Evolutionary conservation across 106 monocot species (phyloP).

Genomic region (Cymbidium sinense): DNA sequence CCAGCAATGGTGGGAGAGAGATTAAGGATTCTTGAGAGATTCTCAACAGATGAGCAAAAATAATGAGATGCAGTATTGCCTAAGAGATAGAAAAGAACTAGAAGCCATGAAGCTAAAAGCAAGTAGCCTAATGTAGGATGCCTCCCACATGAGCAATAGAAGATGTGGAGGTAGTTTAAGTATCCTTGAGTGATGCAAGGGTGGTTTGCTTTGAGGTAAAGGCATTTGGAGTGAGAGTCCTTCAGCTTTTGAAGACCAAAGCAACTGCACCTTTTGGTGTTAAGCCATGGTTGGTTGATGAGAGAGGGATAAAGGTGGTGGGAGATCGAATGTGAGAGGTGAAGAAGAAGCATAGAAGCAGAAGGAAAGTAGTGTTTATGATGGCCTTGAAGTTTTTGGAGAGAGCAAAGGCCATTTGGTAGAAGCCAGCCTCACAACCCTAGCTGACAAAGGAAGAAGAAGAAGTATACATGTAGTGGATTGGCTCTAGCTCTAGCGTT

Average conservation of each 20-base stretch:
- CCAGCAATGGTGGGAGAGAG: constrained; percentile 74
- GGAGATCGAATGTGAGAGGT: constrained; percentile 28
- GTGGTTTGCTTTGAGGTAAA: constrained; percentile 20
- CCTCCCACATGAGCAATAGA: constrained; percentile 47
- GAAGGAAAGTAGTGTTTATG: constrained; percentile 17
- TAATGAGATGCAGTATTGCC: constrained; percentile 65
- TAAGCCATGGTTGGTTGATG: not conserved
- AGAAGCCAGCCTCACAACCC: not conserved
- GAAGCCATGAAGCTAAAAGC: constrained; percentile 42
- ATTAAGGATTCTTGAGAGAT: constrained; percentile 33
- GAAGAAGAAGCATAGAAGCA: constrained; percentile 28
- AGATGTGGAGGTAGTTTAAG: constrained; percentile 67
- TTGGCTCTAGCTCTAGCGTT: not conserved
- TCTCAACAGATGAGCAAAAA: constrained; percentile 72
- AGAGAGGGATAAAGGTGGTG: constrained; percentile 15
- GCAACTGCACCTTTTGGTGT: not conserved
- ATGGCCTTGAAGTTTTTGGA: constrained; percentile 11
- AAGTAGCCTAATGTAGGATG: constrained; percentile 29
- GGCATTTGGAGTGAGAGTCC: constrained; percentile 24
- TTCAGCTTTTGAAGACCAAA: constrained; percentile 5
- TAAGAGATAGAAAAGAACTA: constrained; percentile 65
- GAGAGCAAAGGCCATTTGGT: constrained; percentile 13
- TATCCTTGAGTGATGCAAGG: constrained; percentile 53
- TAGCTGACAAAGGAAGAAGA: not conserved
- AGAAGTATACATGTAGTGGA: not conserved